Evolutionary conservation across 192 early-diverging fungal genomes (phyloP), one percentile per base, ranked within the genome.

Genomic region (Mortierella hygrophila): DNA sequence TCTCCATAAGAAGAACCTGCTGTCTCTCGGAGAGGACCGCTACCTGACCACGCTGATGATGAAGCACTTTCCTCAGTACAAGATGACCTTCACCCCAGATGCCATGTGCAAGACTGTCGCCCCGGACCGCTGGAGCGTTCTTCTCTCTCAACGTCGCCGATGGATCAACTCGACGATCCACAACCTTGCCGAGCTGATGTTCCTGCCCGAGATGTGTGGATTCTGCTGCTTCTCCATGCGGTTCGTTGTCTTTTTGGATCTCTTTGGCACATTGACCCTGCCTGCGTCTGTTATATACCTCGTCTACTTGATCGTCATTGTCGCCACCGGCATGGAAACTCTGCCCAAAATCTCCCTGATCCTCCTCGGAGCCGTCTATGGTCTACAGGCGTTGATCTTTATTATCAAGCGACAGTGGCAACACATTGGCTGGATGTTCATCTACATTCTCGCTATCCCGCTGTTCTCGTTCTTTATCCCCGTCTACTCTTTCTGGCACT

Each of bases 131-230:
- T 99, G 97, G 95, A 89, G 90, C 2, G 91, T 99, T 11, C 89
- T 99, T 65, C 86, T 98, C 16, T 99, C 98, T 13, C 98, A 99
- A 90, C 92, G 98, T 38, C 95, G 98, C 82, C 95, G 98, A 32
- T 99, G 98, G 98, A 99, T 99, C 89, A 99, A 99, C 90, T 98
- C 97, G 16, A 99, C 98, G 1, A 95, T 99, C 38, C 98, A 99
- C 89, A 99, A 99, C 82, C 87, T 98, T 80, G 89, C 97, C 57
- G 98, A 99, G 90, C 91, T 99, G 26, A 84, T 98, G 52, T 92
- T 94, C 77, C 81, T 98, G 32, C 92, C 94, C 3, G 93, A 98
- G 80, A 93, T 99, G 89, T 99, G 98, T 81, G 97, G 97, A 21
- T 97, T 97, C 88, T 98, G 96, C 90, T 99, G 97, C 89, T 97